A percentile compares a stretch with the other conserved stretches of the same genome.
Evolutionary conservation across 2,329 filamentous ascomycete genomes (phyloP).

Genomic region (Colletotrichum navitas): DNA sequence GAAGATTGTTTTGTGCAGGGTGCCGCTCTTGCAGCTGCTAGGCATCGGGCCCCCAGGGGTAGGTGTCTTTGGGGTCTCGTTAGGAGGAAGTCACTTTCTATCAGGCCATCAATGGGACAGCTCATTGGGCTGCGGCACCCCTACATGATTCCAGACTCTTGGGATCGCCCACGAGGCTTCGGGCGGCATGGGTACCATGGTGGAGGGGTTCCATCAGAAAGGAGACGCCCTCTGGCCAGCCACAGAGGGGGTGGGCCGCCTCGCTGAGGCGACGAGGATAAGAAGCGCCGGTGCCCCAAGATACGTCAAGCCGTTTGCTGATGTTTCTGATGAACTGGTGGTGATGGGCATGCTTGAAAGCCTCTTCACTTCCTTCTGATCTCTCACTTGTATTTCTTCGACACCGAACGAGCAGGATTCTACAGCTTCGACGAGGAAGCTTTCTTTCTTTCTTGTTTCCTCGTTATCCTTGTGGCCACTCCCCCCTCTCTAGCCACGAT

Average conservation of each 20-base stretch:
- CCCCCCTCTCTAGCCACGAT: slow-evolving; percentile 32
- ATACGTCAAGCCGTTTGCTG: too few species aligned
- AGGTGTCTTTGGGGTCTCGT: slow-evolving; percentile 28
- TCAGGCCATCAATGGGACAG: slow-evolving; percentile 24
- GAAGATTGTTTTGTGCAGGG: slow-evolving; percentile 17
- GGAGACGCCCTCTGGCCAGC: slow-evolving; percentile 22
- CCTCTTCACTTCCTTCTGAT: not conserved
- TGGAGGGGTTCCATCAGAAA: slow-evolving; percentile 27
- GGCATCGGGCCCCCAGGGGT: slow-evolving; percentile 5
- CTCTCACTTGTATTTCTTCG: not conserved
- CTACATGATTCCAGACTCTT: slow-evolving; percentile 40
- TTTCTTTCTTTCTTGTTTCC: slow-evolving; percentile 3
- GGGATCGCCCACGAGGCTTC: slow-evolving; percentile 38
- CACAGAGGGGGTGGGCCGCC: slow-evolving; percentile 12
- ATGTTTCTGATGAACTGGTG: not conserved
- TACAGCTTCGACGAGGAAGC: not conserved
- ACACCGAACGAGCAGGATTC: too few species aligned
- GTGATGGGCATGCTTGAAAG: not conserved
- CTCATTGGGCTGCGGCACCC: slow-evolving; percentile 33
- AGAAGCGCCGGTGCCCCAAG: slow-evolving; percentile 25
- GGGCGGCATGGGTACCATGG: slow-evolving; percentile 24
- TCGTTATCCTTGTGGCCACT: not conserved
- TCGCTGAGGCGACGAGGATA: slow-evolving; percentile 31
- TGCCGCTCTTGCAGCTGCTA: slow-evolving; percentile 16
- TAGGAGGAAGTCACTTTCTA: slow-evolving; percentile 43